These are phyloP conservation scores for Russula foetens DNA, from an alignment of 768 basidiomycete genomes.

Conservation along the genomic window DNA sequence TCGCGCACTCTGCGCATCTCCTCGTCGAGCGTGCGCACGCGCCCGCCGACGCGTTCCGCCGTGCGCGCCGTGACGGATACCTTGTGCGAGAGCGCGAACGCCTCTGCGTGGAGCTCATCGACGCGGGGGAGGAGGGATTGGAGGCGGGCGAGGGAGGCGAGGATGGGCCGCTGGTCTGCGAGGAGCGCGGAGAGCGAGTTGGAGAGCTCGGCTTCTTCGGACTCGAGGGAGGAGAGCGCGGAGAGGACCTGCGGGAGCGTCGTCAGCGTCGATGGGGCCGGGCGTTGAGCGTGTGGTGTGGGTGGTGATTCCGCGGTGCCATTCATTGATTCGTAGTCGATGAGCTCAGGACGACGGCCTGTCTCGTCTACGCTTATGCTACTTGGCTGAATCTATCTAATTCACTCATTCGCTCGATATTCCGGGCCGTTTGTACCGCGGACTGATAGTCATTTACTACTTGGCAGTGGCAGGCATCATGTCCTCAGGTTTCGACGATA, in stretches of 20 bases:
- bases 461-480: background rate
- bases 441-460: too few relatives aligned
- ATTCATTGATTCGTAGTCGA: constrained; percentile 3
- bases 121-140: constrained; percentile 53
- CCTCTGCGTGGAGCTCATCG: constrained; percentile 53
- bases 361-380: too few relatives aligned
- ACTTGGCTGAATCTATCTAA: too few relatives aligned
- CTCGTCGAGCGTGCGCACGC: constrained; percentile 81
- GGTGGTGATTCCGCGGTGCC: constrained; percentile 1
- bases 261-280: constrained; percentile 36
- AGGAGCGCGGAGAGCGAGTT: constrained; percentile 63
- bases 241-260: constrained; percentile 63
- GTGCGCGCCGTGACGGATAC: constrained; percentile 71
- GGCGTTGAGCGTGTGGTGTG: constrained; percentile 7
- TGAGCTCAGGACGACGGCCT: too few relatives aligned
- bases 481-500: constrained; percentile 31
- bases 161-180: constrained; percentile 57
- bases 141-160: constrained; percentile 52
- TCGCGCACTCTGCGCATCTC: constrained; percentile 88
- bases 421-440: too few relatives aligned
- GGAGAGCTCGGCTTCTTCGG: constrained; percentile 71
- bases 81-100: constrained; percentile 42
- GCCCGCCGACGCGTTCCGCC: constrained; percentile 85
- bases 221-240: constrained; percentile 66
- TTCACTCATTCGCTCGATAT: too few relatives aligned